Conservation (phyloP, 75 land plant genomes). For the Chamaecyparis obtusa region DNA sequence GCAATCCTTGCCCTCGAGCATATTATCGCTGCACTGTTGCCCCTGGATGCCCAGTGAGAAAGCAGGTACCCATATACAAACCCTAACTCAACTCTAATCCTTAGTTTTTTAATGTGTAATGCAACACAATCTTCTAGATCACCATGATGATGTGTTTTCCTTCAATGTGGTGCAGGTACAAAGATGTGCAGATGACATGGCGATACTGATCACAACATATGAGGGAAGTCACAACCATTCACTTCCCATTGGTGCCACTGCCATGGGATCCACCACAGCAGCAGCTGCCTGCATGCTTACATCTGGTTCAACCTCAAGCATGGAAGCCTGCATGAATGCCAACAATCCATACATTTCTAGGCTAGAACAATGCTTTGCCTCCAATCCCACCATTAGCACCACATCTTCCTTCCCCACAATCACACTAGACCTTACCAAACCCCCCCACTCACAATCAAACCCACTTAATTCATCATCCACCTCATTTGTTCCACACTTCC, state of each 20-base stretch:
- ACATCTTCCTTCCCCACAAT: constrained; percentile 54
- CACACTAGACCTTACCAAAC: constrained; percentile 63
- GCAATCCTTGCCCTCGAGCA: constrained; percentile 92
- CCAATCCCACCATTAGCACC: constrained; percentile 31
- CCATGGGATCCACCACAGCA: constrained; percentile 96
- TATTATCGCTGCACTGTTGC: constrained; percentile 91
- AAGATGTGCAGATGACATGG: constrained; percentile 86
- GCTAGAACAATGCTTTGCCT: constrained; percentile 19
- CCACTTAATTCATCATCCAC: neutral
- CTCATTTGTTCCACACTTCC: constrained; percentile 10
- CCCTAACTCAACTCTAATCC: too few relatives aligned
- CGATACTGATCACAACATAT: constrained; percentile 91
- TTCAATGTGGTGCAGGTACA: constrained; percentile 54
- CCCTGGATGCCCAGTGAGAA: constrained; percentile 81
- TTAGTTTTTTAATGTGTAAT: neutral
- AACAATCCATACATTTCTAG: neutral
- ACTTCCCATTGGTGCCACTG: constrained; percentile 76
- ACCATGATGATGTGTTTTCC: neutral
- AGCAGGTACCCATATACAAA: constrained; percentile 49
- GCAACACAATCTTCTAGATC: neutral
- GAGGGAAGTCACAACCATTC: constrained; percentile 96
- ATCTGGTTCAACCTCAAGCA: constrained; percentile 46
- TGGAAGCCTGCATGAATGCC: constrained; percentile 9
- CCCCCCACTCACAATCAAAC: constrained; percentile 11
- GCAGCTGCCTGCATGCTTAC: constrained; percentile 86